Percentiles rank a stretch among this genome's conserved stretches.
These are phyloP conservation scores for Lactarius tabidus DNA, from an alignment of 768 basidiomycete genomes.

Conservation along the genomic window DNA sequence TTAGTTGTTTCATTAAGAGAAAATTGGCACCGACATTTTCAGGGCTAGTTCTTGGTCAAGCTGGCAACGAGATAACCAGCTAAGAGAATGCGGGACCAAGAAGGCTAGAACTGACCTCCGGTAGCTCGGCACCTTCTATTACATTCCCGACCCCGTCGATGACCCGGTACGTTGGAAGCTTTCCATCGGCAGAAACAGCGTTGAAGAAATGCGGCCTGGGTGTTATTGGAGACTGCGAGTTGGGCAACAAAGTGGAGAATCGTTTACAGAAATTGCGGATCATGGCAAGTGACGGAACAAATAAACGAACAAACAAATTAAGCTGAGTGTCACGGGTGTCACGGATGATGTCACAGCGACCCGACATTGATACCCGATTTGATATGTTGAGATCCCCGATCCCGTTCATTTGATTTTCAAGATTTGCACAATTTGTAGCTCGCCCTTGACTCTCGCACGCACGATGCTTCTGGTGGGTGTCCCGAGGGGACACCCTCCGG, in stretches of 20 bases:
- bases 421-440: background rate
- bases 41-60: conserved; percentile 65
- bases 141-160: conserved; percentile 76
- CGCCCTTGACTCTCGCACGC: background rate
- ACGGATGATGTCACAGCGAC: too few relatives aligned
- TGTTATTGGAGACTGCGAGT: conserved; percentile 57
- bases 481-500: background rate
- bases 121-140: conserved; percentile 67
- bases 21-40: conserved; percentile 44
- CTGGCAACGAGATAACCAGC: conserved; percentile 34
- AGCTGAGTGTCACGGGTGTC: background rate
- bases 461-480: background rate
- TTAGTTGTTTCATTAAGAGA: background rate
- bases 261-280: conserved; percentile 17
- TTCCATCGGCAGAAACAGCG: conserved; percentile 55
- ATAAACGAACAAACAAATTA: conserved; percentile 19
- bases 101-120: conserved; percentile 51
- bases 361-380: too few relatives aligned
- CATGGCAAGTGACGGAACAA: conserved; percentile 9
- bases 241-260: conserved; percentile 33
- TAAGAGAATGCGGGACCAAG: background rate
- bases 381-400: background rate
- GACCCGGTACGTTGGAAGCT: conserved; percentile 83
- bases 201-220: conserved; percentile 77
- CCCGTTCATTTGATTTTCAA: background rate